phyloP scores from a whole-genome alignment of 2,329 filamentous ascomycete genomes.

The Neopestalotiopsis sp. region DNA sequence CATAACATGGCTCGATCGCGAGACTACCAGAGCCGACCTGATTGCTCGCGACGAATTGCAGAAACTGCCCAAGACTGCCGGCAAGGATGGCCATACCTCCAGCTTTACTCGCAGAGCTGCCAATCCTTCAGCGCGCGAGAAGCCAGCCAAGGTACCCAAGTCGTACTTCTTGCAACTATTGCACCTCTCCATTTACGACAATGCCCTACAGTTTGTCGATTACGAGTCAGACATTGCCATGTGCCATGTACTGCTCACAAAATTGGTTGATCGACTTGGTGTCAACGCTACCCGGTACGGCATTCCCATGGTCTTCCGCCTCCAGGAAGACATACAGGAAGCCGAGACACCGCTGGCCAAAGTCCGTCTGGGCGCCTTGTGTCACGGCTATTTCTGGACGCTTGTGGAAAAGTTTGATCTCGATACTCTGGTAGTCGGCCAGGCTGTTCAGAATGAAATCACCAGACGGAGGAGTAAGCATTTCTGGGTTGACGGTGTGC shows the following conservation, averaged over 20 bases:
- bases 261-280: conserved; percentile 77
- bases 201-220: conserved; percentile 74
- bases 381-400: conserved; percentile 88
- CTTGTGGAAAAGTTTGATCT: conserved; percentile 80
- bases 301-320: conserved; percentile 84
- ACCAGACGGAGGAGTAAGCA: conserved; percentile 73
- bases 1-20: conserved; percentile 82
- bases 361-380: conserved; percentile 80
- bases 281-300: conserved; percentile 82
- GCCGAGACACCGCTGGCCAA: conserved; percentile 72
- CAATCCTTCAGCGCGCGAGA: conserved; percentile 68
- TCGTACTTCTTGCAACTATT: conserved; percentile 82
- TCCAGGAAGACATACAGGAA: conserved; percentile 83
- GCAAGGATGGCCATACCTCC: conserved; percentile 44
- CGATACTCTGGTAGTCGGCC: conserved; percentile 71
- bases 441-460: conserved; percentile 78
- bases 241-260: conserved; percentile 77
- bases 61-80: conserved; percentile 49
- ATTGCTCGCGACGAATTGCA: conserved; percentile 63
- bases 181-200: conserved; percentile 89
- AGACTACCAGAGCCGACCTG: conserved; percentile 72
- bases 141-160: conserved; percentile 55
- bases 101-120: conserved; percentile 67
- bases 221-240: conserved; percentile 78
- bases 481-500: conserved; percentile 80